Base-by-base conservation (phyloP, 1,139 yeast species). In the Yamadazyma taylorii region DNA sequence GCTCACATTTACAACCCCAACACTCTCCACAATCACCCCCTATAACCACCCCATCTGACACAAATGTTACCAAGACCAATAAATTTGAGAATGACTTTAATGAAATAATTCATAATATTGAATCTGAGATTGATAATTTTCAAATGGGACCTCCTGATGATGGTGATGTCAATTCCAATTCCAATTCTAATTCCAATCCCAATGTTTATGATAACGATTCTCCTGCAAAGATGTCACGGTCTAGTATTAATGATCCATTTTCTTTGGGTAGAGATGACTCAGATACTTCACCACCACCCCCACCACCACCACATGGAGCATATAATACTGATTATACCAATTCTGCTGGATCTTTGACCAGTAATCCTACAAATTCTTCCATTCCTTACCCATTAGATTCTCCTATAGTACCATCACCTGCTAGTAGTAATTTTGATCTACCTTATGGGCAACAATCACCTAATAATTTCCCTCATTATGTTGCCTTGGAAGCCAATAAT, bases 331-430 rank as follows among this genome's bases (percentile, higher is more conserved):
- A 41, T 13, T 45, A 39, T 33, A 37, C 46, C 23, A 40, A 37
- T 26, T 46, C 50, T 2, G 32, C 47, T 11, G 38, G 39, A 12
- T 40, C 49, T 8, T 15, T 40, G 21, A 11, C 30, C 11, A 30
- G 32, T 21, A 30, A 24, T 21, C 24, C 17, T 12, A 33, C 26
- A 13, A 25, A 2, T 16, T 8, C 29, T 15, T 21, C 32, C 2
- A 39, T 34, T 3, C 58, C 58, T 5, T 55, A 55, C 36, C 59
- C 60, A 2, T 32, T 52, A 14, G 50, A 50, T 33, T 45, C 55
- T 3, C 51, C 56, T 1, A 48, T 51, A 17, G 46, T 41, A 3
- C 40, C 51, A n/a, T 49, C 55, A 12, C 45, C 50, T 7, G 36
- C 46, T 21, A 41, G 43, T 29, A 5, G 30, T 3, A 17, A 14